Evolutionary conservation across 2,329 filamentous ascomycete genomes (phyloP).

Genomic region (Diaporthe eres): DNA sequence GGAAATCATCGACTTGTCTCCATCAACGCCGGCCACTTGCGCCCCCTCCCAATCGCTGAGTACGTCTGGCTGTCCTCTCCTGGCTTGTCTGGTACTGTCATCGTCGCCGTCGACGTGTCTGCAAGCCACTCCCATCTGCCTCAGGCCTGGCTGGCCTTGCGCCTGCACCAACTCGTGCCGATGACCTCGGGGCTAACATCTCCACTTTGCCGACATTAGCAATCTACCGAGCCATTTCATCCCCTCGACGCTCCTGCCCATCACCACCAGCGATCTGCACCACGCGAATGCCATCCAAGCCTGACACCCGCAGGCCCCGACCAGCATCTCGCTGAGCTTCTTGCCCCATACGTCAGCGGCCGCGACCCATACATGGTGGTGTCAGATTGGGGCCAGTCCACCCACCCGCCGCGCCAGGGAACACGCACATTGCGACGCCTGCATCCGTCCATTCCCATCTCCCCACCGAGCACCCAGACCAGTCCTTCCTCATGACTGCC

Average conservation of each 20-base stretch:
- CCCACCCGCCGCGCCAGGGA: conserved; percentile 35
- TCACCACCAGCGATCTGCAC: conserved; percentile 26
- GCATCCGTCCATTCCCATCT: conserved; percentile 43
- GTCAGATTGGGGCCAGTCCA: conserved; percentile 42
- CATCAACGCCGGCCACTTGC: conserved; percentile 35
- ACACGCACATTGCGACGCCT: conserved; percentile 42
- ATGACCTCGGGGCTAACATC: conserved; percentile 42
- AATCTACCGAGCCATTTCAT: conserved; percentile 35
- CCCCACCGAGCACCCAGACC: conserved; percentile 38
- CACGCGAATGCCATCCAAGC: conserved; percentile 36
- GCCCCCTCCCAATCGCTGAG: conserved; percentile 34
- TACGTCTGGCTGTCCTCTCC: conserved; percentile 30
- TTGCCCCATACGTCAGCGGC: conserved; percentile 34
- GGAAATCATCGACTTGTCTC: conserved; percentile 37
- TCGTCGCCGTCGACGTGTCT: conserved; percentile 10
- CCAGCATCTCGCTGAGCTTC: conserved; percentile 42
- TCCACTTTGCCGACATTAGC: conserved; percentile 41
- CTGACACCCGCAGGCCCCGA: conserved; percentile 22
- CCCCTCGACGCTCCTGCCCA: conserved; percentile 26
- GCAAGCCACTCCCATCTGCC: not conserved
- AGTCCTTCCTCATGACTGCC: conserved; percentile 72
- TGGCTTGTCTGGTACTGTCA: not conserved
- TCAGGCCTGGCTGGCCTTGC: conserved; percentile 5
- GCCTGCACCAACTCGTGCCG: conserved; percentile 28
- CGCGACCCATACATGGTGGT: conserved; percentile 46